phyloP scores from a whole-genome alignment of 305 asterid genomes.

The Fraxinus sp. region DNA sequence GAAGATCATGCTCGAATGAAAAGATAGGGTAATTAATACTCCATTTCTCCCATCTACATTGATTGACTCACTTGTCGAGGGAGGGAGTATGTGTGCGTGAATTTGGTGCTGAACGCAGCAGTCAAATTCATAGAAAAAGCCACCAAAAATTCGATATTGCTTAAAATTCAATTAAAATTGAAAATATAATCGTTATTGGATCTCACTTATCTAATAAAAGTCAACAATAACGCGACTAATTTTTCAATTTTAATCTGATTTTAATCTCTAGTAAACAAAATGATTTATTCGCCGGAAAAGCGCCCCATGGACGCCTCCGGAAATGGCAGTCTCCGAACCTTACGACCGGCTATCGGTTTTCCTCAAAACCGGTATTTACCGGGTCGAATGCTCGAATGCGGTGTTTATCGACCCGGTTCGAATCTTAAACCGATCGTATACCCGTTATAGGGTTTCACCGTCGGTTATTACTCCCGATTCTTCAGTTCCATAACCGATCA shows the following conservation, averaged over 20 bases:
- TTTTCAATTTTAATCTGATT: too few relatives aligned
- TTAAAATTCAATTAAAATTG: too few relatives aligned
- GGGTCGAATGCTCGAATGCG: constrained; percentile 38
- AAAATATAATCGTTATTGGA: too few relatives aligned
- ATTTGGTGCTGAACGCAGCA: too few relatives aligned
- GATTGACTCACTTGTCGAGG: too few relatives aligned
- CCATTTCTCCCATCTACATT: too few relatives aligned
- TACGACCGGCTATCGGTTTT: constrained; percentile 37
- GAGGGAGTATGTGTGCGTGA: too few relatives aligned
- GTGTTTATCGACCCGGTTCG: constrained; percentile 80
- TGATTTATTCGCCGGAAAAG: neutral
- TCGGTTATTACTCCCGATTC: constrained; percentile 74
- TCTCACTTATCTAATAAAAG: too few relatives aligned
- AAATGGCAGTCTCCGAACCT: constrained; percentile 41
- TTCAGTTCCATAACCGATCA: constrained; percentile 31
- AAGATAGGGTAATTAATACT: too few relatives aligned
- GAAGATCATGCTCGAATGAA: neutral
- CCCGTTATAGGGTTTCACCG: constrained; percentile 66
- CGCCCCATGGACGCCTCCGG: neutral
- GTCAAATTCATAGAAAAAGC: neutral
- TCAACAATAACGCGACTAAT: too few relatives aligned
- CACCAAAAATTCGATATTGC: too few relatives aligned
- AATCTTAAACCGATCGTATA: constrained; percentile 59
- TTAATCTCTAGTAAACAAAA: too few relatives aligned
- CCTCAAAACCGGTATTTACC: constrained; percentile 44